Conservation (phyloP, 805 yeast genomes). For the Candida takata region DNA sequence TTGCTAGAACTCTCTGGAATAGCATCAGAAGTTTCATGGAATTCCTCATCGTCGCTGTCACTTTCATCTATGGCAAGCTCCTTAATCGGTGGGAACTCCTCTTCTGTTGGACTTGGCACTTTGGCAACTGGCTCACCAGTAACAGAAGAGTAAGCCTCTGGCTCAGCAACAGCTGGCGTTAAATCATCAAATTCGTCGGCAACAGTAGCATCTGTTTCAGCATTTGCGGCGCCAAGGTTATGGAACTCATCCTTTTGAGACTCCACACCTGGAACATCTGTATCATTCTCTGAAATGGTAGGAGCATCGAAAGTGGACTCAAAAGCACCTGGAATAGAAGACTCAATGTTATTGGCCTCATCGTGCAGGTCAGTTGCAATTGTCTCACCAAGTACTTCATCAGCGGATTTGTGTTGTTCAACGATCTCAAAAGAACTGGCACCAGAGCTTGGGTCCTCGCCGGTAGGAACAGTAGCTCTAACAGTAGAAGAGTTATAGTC, state of each 20-base stretch:
- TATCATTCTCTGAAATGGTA: neutral
- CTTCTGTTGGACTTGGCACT: constrained; percentile 21
- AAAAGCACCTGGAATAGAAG: constrained; percentile 26
- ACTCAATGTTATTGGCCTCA: constrained; percentile 15
- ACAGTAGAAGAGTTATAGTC: constrained; percentile 15
- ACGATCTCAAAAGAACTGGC: constrained; percentile 24
- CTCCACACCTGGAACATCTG: neutral
- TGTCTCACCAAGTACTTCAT: constrained; percentile 7
- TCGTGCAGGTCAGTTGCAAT: constrained; percentile 1
- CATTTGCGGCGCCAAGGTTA: constrained; percentile 1
- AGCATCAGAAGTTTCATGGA: constrained; percentile 15
- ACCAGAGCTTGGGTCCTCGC: constrained; percentile 18
- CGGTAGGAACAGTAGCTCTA: constrained; percentile 20
- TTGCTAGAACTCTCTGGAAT: constrained; percentile 6
- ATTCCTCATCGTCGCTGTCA: constrained; percentile 12
- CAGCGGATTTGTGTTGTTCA: constrained; percentile 15
- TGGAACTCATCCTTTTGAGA: constrained; percentile 5
- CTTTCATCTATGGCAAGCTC: constrained; percentile 13
- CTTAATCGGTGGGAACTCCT: constrained; percentile 36
- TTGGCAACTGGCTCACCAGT: neutral
- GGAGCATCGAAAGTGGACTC: constrained; percentile 1
- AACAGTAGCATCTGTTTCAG: constrained; percentile 1
- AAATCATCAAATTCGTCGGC: neutral
- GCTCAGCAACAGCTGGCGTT: constrained; percentile 1
- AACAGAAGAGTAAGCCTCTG: constrained; percentile 9